Evolutionary conservation across 257 asterid genomes (phyloP), one percentile per base, ranked within the genome.

Genomic region (Ehretia macrophylla): DNA sequence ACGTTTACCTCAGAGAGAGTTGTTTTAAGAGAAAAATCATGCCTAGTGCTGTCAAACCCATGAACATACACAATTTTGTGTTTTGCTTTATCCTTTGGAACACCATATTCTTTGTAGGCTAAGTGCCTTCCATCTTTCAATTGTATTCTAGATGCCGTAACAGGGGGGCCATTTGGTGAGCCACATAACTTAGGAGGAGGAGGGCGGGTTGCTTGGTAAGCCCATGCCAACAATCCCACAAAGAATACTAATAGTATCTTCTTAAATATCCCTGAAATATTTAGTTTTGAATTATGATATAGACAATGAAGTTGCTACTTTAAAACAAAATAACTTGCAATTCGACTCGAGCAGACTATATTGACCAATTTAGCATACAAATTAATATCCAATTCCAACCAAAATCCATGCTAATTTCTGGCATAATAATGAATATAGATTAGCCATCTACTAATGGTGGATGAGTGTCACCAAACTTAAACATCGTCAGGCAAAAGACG

Each of bases 71-170:
- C 83, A 32, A 85, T 78, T 59, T 83, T 90, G 65, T 85, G 74
- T 65, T 79, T 82, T 21, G 95, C 97, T 44, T 66, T 32, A 51
- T 85, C 94, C 73, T 69, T 85, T 0, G 87, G 64, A 63, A 83
- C 83, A n/a, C 97, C 97, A 39, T 18, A 65, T 70, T 90, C 96
- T 69, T 75, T 48, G 71, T 90, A 90, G 52, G 97, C 96, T 71
- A 87, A 77, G 70, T 85, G 58, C 63, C 97, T 85, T 48, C 97
- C 96, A 55, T 90, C 96, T 63, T 74, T 85, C 17, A 90, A 92
- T 76, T 72, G 84, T 60, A 90, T 50, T 72, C 97, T 76, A 0
- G 94, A 51, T 9, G 95, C 88, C 38, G 94, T 87, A 52, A 87
- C 48, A 4, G 90, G 83, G 59, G 91, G 94, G 0, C 94, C 96